Evolutionary conservation across 345 rosid genomes (phyloP), one percentile per base, ranked within the genome.

Genomic region (Carallia brachiata): DNA sequence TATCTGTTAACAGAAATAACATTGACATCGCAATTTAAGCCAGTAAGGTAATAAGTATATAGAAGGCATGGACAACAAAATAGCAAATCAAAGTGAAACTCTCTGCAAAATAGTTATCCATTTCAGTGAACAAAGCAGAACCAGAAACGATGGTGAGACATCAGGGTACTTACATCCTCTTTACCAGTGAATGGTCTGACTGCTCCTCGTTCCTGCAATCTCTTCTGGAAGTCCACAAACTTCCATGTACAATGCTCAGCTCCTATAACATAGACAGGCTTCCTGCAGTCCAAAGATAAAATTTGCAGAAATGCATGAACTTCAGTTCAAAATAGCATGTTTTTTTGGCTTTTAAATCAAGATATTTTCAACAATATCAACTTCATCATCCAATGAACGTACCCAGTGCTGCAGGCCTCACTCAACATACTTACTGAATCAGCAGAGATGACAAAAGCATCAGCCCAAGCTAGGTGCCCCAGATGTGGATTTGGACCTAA

Each of bases 391-490:
- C 52, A 67, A 65, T 50, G 23, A 70, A 37, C 71, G 12, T 67
- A 77, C 80, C 80, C 76, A 7, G 76, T 77, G 54, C 80, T 77
- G 68, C 80, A 71, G 31, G 76, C 80, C 64, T 77, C 80, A 10
- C 80, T 77, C 76, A 71, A 62, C 69, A 69, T 65, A 55, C 77
- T 68, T 34, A 68, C 61, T 31, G 44, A 71, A 67, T 77, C 80
- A 56, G 80, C 80, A 36, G 80, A 71, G 58, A 71, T 71, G 56
- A 77, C 73, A 67, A 77, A 77, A 30, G 76, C 80, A 71, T 77
- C 80, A 36, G 76, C 80, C 72, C 72, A 77, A 31, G 80, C 80
- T 34, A 77, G 80, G 58, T 77, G 75, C 28, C 80, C 80, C 73
- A 77, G 61, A 48, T 77, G 80, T 28, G 80, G 80, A 71, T 77